Evolutionary conservation across 257 asterid genomes (phyloP).

Genomic region (Jacaranda mimosifolia): DNA sequence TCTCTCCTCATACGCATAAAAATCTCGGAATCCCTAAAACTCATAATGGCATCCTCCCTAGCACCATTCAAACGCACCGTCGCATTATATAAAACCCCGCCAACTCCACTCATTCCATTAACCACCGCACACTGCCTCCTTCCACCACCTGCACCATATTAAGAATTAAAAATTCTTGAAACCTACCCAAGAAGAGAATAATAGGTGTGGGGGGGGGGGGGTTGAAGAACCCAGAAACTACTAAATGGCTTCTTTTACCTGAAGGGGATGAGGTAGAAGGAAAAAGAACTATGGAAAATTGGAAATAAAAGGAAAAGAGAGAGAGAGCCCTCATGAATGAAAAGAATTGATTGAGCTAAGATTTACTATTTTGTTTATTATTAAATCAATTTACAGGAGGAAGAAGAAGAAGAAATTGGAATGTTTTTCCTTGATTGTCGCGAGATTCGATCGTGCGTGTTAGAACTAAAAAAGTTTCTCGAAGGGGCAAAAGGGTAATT

Average conservation of each 20-base stretch:
- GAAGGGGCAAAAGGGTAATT: too few relatives aligned
- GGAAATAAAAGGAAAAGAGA: too few relatives aligned
- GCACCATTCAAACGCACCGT: slow-evolving; percentile 37
- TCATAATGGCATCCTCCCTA: slow-evolving; percentile 25
- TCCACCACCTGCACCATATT: slow-evolving; percentile 61
- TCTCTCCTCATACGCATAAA: slow-evolving; percentile 53
- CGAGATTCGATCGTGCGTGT: too few relatives aligned
- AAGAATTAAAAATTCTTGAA: slow-evolving; percentile 23
- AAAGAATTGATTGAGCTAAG: too few relatives aligned
- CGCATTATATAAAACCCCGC: slow-evolving; percentile 46
- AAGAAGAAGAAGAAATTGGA: too few relatives aligned
- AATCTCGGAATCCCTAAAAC: slow-evolving; percentile 47
- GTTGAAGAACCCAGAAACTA: neutral
- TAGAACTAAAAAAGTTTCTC: too few relatives aligned
- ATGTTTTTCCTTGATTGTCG: too few relatives aligned
- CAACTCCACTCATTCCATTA: slow-evolving; percentile 35
- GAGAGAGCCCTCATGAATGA: too few relatives aligned
- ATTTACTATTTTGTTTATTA: too few relatives aligned
- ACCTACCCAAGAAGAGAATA: neutral
- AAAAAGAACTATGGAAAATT: too few relatives aligned
- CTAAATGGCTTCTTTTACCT: slow-evolving; percentile 37
- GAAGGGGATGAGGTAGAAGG: slow-evolving; percentile 56
- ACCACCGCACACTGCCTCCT: slow-evolving; percentile 50
- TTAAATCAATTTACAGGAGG: too few relatives aligned
- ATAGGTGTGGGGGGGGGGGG: too few relatives aligned